phyloP scores from a whole-genome alignment of 257 asterid genomes.

The Lithospermum erythrorhizon region DNA sequence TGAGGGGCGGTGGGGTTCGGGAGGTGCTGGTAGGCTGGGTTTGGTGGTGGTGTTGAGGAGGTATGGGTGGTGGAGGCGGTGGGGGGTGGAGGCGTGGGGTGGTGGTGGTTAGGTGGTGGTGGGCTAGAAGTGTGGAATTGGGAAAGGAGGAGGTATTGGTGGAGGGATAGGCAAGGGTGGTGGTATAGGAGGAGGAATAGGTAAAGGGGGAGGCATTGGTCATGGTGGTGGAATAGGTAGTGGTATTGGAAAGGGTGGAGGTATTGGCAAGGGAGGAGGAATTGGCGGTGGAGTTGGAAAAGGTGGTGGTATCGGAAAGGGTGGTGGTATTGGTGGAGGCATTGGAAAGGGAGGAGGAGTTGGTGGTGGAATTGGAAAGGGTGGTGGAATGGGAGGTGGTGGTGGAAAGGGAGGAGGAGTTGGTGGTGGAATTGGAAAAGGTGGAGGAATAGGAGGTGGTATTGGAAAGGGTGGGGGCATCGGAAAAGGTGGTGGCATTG shows the following conservation, averaged over 20 bases:
- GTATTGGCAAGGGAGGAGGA: background rate
- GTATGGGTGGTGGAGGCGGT: background rate
- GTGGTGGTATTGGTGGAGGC: background rate
- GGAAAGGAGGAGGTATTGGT: too few species aligned
- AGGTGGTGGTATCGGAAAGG: too few species aligned
- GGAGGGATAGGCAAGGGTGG: too few species aligned
- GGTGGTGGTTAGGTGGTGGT: too few species aligned
- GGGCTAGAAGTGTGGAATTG: too few species aligned
- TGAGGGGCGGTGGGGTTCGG: too few species aligned
- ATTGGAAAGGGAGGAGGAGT: background rate
- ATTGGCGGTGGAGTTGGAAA: background rate
- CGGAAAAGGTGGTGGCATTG: background rate
- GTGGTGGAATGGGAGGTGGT: background rate
- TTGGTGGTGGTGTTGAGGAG: background rate
- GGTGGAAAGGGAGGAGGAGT: background rate
- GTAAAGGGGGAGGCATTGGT: background rate
- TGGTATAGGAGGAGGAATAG: background rate
- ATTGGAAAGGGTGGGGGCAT: background rate
- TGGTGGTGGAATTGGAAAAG: too few species aligned
- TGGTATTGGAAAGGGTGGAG: background rate
- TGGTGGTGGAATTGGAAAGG: too few species aligned
- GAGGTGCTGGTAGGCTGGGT: background rate
- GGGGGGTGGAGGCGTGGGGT: background rate
- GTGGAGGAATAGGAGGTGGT: background rate
- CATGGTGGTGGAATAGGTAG: background rate